A percentile compares a stretch with the other conserved stretches of the same genome.
Conservation (phyloP, 768 basidiomycete species). For the Lanmaoa pseudosensibilis region DNA sequence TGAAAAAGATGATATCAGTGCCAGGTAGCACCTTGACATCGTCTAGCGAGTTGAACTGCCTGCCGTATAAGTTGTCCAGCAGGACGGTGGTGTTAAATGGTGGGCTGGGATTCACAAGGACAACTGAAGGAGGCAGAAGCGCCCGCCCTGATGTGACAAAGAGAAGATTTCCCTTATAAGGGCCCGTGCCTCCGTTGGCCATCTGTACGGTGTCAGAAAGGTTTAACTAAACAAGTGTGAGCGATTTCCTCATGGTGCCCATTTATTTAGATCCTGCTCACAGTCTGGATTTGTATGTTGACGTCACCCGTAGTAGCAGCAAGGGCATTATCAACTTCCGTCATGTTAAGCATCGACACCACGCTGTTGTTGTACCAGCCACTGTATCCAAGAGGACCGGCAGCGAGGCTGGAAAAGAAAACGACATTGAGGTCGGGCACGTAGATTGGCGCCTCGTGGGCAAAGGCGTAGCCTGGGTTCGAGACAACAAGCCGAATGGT, state of each 20-base stretch:
- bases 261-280: conserved; percentile 15
- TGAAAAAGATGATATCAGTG: conserved; percentile 71
- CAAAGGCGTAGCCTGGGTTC: conserved; percentile 64
- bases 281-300: conserved; percentile 44
- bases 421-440: conserved; percentile 66
- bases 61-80: conserved; percentile 75
- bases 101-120: conserved; percentile 59
- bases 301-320: conserved; percentile 21
- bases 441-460: conserved; percentile 79
- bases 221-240: conserved; percentile 44
- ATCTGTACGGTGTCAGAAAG: conserved; percentile 61
- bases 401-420: conserved; percentile 71
- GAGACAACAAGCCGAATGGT: conserved; percentile 59
- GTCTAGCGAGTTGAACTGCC: conserved; percentile 82
- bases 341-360: conserved; percentile 61
- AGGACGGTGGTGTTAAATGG: conserved; percentile 68
- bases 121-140: conserved; percentile 57
- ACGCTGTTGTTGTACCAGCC: conserved; percentile 64
- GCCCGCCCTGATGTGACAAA: conserved; percentile 69
- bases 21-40: conserved; percentile 72
- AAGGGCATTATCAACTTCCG: conserved; percentile 50
- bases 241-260: background rate
- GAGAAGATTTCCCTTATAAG: conserved; percentile 56
- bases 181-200: conserved; percentile 70
- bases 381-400: conserved; percentile 62